These are phyloP conservation scores for Amauroascus niger DNA, from an alignment of 2,329 filamentous ascomycete species.

Conservation along the genomic window DNA sequence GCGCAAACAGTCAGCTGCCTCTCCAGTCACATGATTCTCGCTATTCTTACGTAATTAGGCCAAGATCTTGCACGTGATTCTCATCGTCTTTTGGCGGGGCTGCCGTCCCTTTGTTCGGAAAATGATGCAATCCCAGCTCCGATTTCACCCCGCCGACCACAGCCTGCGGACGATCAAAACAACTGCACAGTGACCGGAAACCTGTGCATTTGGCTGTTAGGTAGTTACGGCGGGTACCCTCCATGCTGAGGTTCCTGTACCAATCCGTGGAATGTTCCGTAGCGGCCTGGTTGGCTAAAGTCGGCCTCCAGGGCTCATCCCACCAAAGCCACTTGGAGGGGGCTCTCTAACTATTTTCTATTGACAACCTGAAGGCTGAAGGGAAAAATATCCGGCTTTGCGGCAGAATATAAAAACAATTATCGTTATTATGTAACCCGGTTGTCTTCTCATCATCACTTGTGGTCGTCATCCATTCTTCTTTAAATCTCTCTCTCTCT, in stretches of 20 bases:
- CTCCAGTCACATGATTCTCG: background rate
- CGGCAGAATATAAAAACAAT: background rate
- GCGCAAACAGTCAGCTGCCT: no score
- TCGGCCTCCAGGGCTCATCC: background rate
- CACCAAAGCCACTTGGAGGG: background rate
- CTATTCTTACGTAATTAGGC: no score
- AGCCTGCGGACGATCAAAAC: no score
- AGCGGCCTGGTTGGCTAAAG: conserved; percentile 23
- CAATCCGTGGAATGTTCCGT: background rate
- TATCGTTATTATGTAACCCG: background rate
- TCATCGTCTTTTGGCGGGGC: no score
- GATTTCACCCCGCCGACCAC: background rate
- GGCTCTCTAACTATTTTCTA: background rate
- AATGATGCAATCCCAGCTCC: background rate
- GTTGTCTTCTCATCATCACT: conserved; percentile 2
- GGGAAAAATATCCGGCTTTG: background rate
- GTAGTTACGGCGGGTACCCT: no score
- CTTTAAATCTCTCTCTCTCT: conserved; percentile 1
- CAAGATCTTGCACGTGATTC: no score
- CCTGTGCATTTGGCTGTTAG: no score
- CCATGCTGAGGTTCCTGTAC: background rate
- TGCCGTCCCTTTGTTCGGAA: background rate
- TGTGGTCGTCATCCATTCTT: background rate
- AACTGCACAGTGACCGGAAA: no score
- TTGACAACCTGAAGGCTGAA: no score